phyloP scores from a whole-genome alignment of 1,284 basidiomycete genomes.

The Puccinia triticina region DNA sequence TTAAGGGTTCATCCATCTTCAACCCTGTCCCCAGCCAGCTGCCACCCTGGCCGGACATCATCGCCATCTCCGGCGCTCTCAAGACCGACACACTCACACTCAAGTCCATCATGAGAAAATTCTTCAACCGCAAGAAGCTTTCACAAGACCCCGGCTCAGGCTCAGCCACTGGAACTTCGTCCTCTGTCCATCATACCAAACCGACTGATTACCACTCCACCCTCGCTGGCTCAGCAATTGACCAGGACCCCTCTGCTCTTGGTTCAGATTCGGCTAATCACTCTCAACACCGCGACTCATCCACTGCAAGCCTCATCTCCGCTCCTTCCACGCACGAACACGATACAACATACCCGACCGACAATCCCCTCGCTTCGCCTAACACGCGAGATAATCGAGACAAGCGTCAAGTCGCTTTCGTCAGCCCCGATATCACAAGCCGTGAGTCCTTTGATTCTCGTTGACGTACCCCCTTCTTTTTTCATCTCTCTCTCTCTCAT shows the following conservation, averaged over 20 bases:
- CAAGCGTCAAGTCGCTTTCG: constrained; percentile 49
- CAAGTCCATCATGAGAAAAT: constrained; percentile 26
- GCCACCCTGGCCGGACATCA: no score
- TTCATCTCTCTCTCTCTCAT: not conserved
- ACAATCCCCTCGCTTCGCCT: not conserved
- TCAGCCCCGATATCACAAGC: constrained; percentile 43
- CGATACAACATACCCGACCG: not conserved
- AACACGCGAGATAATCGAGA: constrained; percentile 9
- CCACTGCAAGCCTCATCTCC: not conserved
- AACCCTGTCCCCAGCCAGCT: no score
- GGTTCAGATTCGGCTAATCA: not conserved
- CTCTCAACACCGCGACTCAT: not conserved
- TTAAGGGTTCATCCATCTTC: no score
- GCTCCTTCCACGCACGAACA: not conserved
- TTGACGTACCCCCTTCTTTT: no score
- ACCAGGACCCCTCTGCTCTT: not conserved
- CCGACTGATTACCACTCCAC: not conserved
- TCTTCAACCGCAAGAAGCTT: constrained; percentile 21
- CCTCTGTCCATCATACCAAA: no score
- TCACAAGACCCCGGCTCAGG: not conserved
- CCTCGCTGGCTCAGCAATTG: not conserved
- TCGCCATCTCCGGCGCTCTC: no score
- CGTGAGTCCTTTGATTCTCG: constrained; percentile 13
- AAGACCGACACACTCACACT: no score
- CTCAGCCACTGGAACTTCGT: not conserved